These are phyloP conservation scores for Hypericum androsaemum DNA, from an alignment of 345 rosid species.

Conservation along the genomic window DNA sequence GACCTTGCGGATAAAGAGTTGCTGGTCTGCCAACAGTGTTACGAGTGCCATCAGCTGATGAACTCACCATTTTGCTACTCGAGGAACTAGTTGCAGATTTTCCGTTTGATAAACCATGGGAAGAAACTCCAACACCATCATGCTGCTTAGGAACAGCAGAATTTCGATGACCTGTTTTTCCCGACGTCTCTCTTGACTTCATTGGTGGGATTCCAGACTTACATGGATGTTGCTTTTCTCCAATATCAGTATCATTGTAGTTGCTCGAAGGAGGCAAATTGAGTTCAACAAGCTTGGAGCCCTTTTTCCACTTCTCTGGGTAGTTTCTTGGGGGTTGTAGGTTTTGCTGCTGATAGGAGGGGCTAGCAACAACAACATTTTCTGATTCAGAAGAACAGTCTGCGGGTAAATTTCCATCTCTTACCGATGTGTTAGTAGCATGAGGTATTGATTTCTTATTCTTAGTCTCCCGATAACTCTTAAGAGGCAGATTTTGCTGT, in stretches of 20 bases:
- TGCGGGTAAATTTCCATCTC: too few relatives aligned
- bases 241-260: conserved; percentile 31
- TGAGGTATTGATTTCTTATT: too few relatives aligned
- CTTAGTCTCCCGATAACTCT: too few relatives aligned
- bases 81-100: conserved; percentile 22
- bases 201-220: too few relatives aligned
- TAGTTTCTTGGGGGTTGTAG: conserved; percentile 21
- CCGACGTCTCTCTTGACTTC: conserved; percentile 6
- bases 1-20: conserved; percentile 21
- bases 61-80: conserved; percentile 28
- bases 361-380: not conserved
- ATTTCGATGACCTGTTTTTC: conserved; percentile 29
- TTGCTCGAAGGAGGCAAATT: conserved; percentile 55
- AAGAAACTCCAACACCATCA: conserved; percentile 27
- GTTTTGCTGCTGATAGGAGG: conserved; percentile 31
- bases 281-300: conserved; percentile 62
- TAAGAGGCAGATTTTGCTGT: too few relatives aligned
- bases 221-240: conserved; percentile 1
- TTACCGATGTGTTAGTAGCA: too few relatives aligned
- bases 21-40: conserved; percentile 38
- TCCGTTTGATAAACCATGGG: conserved; percentile 45
- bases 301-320: conserved; percentile 37
- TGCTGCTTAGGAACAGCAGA: conserved; percentile 33
- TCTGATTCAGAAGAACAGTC: too few relatives aligned
- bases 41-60: conserved; percentile 29